Evolutionary conservation across 1,139 yeast species (phyloP).

Genomic region (Yamadazyma oceani): DNA sequence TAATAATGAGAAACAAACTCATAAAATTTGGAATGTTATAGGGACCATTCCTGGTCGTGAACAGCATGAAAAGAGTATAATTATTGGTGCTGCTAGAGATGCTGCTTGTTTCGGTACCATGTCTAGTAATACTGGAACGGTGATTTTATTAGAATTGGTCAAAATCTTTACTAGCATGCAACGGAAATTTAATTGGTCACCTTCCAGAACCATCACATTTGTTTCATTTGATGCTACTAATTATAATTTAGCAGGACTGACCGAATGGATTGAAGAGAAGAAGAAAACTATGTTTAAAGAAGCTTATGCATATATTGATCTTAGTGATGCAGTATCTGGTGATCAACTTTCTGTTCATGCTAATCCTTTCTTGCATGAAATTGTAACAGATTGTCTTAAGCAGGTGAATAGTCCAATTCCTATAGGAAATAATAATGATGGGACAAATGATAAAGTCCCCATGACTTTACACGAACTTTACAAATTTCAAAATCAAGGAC

Average conservation of each 20-base stretch:
- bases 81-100: slow-evolving; percentile 86
- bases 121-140: slow-evolving; percentile 74
- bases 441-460: no score
- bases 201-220: slow-evolving; percentile 79
- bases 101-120: slow-evolving; percentile 75
- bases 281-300: slow-evolving; percentile 54
- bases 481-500: slow-evolving; percentile 26
- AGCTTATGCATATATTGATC: slow-evolving; percentile 73
- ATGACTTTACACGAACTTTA: slow-evolving; percentile 28
- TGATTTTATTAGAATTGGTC: slow-evolving; percentile 68
- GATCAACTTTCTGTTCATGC: slow-evolving; percentile 56
- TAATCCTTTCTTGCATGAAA: slow-evolving; percentile 61
- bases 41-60: slow-evolving; percentile 82
- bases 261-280: slow-evolving; percentile 72
- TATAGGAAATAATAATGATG: slow-evolving; percentile 9
- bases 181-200: slow-evolving; percentile 72
- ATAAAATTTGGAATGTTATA: slow-evolving; percentile 74
- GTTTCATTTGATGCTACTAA: slow-evolving; percentile 85
- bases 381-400: slow-evolving; percentile 42
- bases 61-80: slow-evolving; percentile 68
- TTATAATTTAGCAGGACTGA: slow-evolving; percentile 81
- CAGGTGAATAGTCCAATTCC: slow-evolving; percentile 33
- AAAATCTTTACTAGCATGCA: slow-evolving; percentile 69
- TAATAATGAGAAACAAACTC: slow-evolving; percentile 57
- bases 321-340: slow-evolving; percentile 74